Percentiles rank a stretch among this genome's conserved stretches.
phyloP scores from a whole-genome alignment of 2,329 filamentous ascomycete species.

The Aspergillus brasiliensis region DNA sequence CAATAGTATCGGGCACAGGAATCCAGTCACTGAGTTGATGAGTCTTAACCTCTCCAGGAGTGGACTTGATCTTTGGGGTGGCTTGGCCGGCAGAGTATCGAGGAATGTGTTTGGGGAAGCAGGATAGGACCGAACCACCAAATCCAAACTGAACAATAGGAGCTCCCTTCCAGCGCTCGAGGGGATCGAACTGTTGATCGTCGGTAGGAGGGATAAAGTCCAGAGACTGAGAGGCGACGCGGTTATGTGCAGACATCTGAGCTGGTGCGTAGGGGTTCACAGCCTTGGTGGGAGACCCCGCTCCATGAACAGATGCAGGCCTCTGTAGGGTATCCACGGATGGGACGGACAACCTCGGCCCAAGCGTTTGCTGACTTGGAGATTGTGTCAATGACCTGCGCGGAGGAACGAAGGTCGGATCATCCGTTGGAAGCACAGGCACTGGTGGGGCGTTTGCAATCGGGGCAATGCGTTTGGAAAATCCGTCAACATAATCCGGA shows the following conservation, averaged over 20 bases:
- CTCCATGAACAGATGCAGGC: slow-evolving; percentile 58
- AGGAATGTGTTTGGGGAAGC: slow-evolving; percentile 85
- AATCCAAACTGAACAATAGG: slow-evolving; percentile 88
- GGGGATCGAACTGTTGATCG: slow-evolving; percentile 66
- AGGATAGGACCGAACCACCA: slow-evolving; percentile 77
- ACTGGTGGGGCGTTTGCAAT: slow-evolving; percentile 16
- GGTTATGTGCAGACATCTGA: slow-evolving; percentile 36
- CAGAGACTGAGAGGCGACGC: slow-evolving; percentile 52
- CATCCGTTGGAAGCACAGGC: slow-evolving; percentile 25
- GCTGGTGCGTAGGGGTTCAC: slow-evolving; percentile 39
- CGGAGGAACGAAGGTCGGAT: slow-evolving; percentile 42
- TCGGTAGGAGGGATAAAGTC: slow-evolving; percentile 60
- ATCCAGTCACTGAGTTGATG: slow-evolving; percentile 72
- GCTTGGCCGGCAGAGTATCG: slow-evolving; percentile 76
- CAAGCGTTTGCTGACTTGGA: slow-evolving; percentile 56
- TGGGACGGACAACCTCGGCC: slow-evolving; percentile 47
- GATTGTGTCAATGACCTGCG: slow-evolving; percentile 61
- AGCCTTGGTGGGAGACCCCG: slow-evolving; percentile 43
- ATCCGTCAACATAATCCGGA: slow-evolving; percentile 34
- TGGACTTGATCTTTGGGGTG: slow-evolving; percentile 76
- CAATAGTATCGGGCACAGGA: slow-evolving; percentile 69
- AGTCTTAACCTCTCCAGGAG: slow-evolving; percentile 79
- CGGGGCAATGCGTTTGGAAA: slow-evolving; percentile 33
- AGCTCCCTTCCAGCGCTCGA: slow-evolving; percentile 87
- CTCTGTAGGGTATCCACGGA: slow-evolving; percentile 51